Percentiles rank a stretch among this genome's conserved stretches.
These are phyloP conservation scores for Alternaria hordeiaustralica DNA, from an alignment of 2,329 filamentous ascomycete species.

Conservation along the genomic window DNA sequence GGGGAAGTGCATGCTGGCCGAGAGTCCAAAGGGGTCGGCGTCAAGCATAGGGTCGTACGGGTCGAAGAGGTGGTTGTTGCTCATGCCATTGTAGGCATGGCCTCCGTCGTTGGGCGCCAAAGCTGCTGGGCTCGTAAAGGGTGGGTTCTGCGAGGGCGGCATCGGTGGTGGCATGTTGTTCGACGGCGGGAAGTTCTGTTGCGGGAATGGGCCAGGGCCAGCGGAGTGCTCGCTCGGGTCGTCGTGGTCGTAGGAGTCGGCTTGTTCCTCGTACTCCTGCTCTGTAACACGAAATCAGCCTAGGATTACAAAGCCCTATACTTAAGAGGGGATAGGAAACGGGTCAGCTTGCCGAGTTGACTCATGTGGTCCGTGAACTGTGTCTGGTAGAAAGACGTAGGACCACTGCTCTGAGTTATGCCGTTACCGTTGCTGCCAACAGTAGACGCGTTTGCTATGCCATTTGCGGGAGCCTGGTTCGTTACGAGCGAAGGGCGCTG, in stretches of 20 bases:
- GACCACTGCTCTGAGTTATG: conserved; percentile 47
- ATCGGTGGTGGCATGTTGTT: conserved; percentile 50
- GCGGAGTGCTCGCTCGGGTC: conserved; percentile 71
- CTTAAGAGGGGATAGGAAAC: conserved; percentile 54
- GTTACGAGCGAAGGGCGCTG: conserved; percentile 48
- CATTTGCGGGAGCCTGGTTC: conserved; percentile 45
- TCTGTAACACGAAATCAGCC: conserved; percentile 77
- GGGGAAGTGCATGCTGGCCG: conserved; percentile 94
- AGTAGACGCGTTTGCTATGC: conserved; percentile 45
- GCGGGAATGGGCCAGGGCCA: conserved; percentile 70
- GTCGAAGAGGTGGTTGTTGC: conserved; percentile 65
- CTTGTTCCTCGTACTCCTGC: conserved; percentile 93
- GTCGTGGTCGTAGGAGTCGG: conserved; percentile 85
- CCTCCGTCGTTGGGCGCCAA: conserved; percentile 43
- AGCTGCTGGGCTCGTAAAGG: conserved; percentile 42
- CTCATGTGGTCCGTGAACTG: conserved; percentile 94
- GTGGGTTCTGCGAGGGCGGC: conserved; percentile 45
- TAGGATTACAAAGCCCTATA: conserved; percentile 71
- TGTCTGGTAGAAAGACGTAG: conserved; percentile 75
- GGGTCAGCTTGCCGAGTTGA: conserved; percentile 85
- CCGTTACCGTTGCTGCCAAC: conserved; percentile 45
- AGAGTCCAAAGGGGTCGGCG: conserved; percentile 91
- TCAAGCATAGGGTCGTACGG: conserved; percentile 87
- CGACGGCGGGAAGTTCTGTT: conserved; percentile 59
- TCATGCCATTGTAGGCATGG: conserved; percentile 52